Evolutionary conservation across 345 rosid genomes (phyloP), one percentile per base, ranked within the genome.

Genomic region (Eucalyptus pumila): DNA sequence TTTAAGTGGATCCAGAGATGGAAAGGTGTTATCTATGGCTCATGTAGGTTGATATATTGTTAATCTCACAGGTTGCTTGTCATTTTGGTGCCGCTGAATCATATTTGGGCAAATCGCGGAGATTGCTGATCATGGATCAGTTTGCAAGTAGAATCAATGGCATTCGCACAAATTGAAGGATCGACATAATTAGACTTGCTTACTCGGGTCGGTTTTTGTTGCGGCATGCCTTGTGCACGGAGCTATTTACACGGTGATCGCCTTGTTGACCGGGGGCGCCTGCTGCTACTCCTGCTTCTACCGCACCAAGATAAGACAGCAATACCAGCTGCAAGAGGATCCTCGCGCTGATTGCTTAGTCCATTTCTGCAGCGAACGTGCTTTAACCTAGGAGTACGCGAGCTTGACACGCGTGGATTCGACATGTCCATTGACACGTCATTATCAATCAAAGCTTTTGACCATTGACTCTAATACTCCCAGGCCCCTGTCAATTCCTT

Each of bases 261-360:
- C 89, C 4, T 92, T 90, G 80, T 89, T 88, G 1, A 69, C 90
- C 2, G 88, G 87, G 62, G 56, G 93, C 3, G 8, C 42, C 26
- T 89, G 92, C 24, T 90, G 89, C 89, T 93, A 87, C 87, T 89
- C 94, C 3, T 91, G 94, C 90, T 92, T 93, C 88, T 89, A 88
- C 69, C 90, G 94, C 24, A 49, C 92, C 32, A 90, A 92, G 89
- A 90, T 93, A 4, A 9, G 62, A 24, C 1, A 23, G 27, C 62
- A 56, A 21, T 23, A 56, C 27, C 56, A 52, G 56, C 0, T 52
- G 56, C 56, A 17, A 52, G 56, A 51, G 24, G 24, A 52, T 52
- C 56, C 24, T 17, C 2, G 9, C 56, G 1, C 56, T 17, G 0
- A 52, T 19, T 17, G 56, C 56, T 52, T 1, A 52, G 56, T 52